Conservation (phyloP, 75 land plant species). For the Selaginella moellendorffii region DNA sequence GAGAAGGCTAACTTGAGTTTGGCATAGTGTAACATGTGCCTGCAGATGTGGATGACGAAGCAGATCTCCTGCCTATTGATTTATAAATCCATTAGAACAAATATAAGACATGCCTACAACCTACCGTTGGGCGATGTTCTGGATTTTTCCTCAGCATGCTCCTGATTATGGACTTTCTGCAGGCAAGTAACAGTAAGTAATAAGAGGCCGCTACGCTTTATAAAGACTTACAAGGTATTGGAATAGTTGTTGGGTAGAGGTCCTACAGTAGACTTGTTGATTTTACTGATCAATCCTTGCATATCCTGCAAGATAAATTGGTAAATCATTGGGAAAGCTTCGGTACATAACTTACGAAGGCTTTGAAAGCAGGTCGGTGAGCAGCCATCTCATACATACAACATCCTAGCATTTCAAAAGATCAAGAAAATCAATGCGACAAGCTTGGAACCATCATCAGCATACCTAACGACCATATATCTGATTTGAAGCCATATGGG, state of each 20-base stretch:
- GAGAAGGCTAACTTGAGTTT: not conserved
- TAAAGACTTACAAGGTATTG: not conserved
- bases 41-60: slow-evolving; percentile 35
- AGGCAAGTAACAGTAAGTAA: not conserved
- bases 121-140: not conserved
- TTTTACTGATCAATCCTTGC: slow-evolving; percentile 3
- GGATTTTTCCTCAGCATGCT: slow-evolving; percentile 9
- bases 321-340: not conserved
- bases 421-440: too few relatives aligned
- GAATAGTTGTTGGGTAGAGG: slow-evolving; percentile 7
- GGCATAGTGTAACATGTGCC: slow-evolving; percentile 16
- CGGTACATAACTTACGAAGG: not conserved
- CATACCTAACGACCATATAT: slow-evolving; percentile 86
- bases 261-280: not conserved
- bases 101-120: not conserved
- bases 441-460: too few relatives aligned
- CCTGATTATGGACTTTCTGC: slow-evolving; percentile 2
- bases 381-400: slow-evolving; percentile 6
- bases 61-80: slow-evolving; percentile 39
- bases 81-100: not conserved
- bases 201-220: not conserved
- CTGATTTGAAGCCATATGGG: slow-evolving; percentile 91
- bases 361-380: slow-evolving; percentile 10
- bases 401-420: not conserved
- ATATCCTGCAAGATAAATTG: not conserved